Evolutionary conservation across 208 protist species (phyloP).

Genomic region (Willaertia magna): DNA sequence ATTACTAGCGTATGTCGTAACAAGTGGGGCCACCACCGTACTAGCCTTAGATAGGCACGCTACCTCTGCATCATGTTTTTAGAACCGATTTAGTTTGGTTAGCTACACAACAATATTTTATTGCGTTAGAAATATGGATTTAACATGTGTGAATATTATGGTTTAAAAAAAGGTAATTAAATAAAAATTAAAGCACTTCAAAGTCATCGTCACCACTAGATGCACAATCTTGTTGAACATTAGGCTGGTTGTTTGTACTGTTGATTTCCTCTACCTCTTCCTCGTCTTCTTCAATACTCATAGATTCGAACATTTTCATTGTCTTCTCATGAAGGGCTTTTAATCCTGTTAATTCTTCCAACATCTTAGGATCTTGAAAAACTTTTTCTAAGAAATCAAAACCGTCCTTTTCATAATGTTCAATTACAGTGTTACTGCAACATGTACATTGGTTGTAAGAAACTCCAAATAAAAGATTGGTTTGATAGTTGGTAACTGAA

Average conservation of each 20-base stretch:
- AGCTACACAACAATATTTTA: neutral
- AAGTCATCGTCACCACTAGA: too few species aligned
- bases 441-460: conserved; percentile 59
- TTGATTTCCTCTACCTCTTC: neutral
- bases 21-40: neutral
- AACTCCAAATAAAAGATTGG: neutral
- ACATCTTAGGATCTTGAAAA: conserved; percentile 60
- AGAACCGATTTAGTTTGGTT: neutral
- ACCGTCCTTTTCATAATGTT: conserved; percentile 51
- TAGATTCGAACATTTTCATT: neutral
- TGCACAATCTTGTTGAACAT: neutral
- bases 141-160: neutral
- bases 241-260: neutral
- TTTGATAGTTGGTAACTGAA: neutral
- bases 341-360: conserved; percentile 25
- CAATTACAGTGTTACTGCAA: conserved; percentile 63
- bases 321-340: neutral
- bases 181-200: too few species aligned
- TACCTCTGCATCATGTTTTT: neutral
- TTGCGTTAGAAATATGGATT: neutral
- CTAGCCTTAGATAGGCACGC: neutral
- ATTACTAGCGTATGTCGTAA: too few species aligned
- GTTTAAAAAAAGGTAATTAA: too few species aligned
- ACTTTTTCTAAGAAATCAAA: conserved; percentile 68
- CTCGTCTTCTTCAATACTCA: neutral